These are phyloP conservation scores for Fragaria ananassa DNA, from an alignment of 306 rosid species.

Conservation along the genomic window DNA sequence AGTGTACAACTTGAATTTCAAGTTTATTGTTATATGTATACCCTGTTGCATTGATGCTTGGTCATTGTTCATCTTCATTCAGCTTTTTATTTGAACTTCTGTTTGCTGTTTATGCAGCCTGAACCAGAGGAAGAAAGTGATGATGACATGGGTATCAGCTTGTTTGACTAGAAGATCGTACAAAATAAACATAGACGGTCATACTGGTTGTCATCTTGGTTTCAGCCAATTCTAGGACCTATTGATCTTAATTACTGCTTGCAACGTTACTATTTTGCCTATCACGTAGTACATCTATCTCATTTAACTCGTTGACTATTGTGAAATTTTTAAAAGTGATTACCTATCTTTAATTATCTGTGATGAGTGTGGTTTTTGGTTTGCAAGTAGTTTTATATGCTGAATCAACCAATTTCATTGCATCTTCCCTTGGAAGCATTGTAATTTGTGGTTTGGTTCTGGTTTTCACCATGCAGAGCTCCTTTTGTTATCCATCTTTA, in stretches of 20 bases:
- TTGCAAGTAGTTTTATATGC: background rate
- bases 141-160: slow-evolving; percentile 53
- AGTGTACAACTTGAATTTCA: too few species aligned
- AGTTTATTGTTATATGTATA: too few species aligned
- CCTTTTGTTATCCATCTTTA: background rate
- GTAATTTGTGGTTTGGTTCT: background rate
- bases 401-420: background rate
- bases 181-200: background rate
- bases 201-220: background rate
- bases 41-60: background rate
- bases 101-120: slow-evolving; percentile 41
- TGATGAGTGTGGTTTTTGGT: background rate
- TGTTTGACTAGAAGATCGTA: slow-evolving; percentile 27
- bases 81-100: background rate
- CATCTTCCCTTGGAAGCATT: background rate
- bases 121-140: slow-evolving; percentile 69
- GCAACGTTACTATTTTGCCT: background rate
- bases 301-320: background rate
- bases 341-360: background rate
- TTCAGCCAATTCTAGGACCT: slow-evolving; percentile 11
- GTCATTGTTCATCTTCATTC: background rate
- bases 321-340: too few species aligned
- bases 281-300: background rate
- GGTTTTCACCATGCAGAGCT: background rate
- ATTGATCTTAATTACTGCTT: background rate